Conservation (phyloP, 2,329 filamentous ascomycete species). For the Xylariaceae sp. region DNA sequence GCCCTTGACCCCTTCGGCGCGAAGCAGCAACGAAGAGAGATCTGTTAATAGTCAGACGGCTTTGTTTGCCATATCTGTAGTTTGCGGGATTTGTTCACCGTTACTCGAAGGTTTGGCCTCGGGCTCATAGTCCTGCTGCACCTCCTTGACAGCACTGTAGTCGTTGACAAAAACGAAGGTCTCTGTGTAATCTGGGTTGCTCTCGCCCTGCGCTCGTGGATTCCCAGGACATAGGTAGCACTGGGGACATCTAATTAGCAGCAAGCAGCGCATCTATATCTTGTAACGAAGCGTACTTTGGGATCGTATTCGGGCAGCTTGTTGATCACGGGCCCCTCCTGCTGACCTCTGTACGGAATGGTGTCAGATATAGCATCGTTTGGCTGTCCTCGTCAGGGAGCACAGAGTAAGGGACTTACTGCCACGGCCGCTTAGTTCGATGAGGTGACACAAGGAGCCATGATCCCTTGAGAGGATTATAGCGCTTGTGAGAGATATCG, state of each 20-base stretch:
- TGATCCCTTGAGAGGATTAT: conserved; percentile 86
- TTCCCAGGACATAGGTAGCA: conserved; percentile 97
- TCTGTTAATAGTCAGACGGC: conserved; percentile 53
- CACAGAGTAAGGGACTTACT: conserved; percentile 64
- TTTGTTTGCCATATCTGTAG: background rate
- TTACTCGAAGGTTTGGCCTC: conserved; percentile 49
- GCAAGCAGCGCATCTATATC: conserved; percentile 1
- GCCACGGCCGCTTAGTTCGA: conserved; percentile 96
- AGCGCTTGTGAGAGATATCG: conserved; percentile 95
- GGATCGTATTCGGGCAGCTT: conserved; percentile 83
- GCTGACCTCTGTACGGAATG: conserved; percentile 66
- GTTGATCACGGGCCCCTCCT: conserved; percentile 73
- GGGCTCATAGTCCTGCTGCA: conserved; percentile 77
- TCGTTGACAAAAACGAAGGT: conserved; percentile 98
- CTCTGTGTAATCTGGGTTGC: conserved; percentile 83
- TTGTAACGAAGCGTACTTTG: conserved; percentile 51
- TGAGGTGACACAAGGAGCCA: conserved; percentile 97
- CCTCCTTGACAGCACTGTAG: conserved; percentile 94
- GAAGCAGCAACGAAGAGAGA: conserved; percentile 77
- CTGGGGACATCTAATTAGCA: conserved; percentile 47
- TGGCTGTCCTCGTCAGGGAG: conserved; percentile 6
- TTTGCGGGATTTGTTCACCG: conserved; percentile 32
- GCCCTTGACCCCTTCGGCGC: conserved; percentile 85
- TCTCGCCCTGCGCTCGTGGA: conserved; percentile 82
- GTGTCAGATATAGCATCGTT: conserved; percentile 1